Evolutionary conservation across 192 early-diverging fungal genomes (phyloP).

Genomic region (Coemansia sp.): DNA sequence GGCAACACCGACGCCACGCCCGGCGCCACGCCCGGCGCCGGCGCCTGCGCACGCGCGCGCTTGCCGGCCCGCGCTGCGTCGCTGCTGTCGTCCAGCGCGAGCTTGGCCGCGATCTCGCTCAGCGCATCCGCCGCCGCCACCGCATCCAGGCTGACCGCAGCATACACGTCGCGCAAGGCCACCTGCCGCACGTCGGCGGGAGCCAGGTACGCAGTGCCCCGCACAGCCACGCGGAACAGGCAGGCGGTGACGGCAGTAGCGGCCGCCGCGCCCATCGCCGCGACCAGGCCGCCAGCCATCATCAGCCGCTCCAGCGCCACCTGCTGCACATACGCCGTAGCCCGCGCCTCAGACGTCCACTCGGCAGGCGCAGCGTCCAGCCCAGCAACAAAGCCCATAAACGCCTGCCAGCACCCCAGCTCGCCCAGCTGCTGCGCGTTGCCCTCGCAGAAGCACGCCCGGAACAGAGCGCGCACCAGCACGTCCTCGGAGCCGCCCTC

Average conservation of each 20-base stretch:
- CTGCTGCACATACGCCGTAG: constrained; percentile 41
- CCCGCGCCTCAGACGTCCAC: constrained; percentile 12
- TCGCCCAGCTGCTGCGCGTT: constrained; percentile 17
- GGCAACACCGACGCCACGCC: constrained; percentile 44
- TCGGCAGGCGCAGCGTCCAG: constrained; percentile 1
- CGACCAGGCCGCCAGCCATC: constrained; percentile 16
- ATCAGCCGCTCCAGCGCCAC: constrained; percentile 38
- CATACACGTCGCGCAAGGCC: constrained; percentile 36
- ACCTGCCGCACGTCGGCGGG: constrained; percentile 12
- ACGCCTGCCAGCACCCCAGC: constrained; percentile 21
- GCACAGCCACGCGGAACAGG: constrained; percentile 26
- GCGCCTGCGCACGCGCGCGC: constrained; percentile 19
- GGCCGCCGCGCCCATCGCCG: constrained; percentile 17
- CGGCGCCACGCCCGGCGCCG: constrained; percentile 22
- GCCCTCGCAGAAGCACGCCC: constrained; percentile 26
- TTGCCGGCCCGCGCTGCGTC: constrained; percentile 32
- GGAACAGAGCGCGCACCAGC: constrained; percentile 33
- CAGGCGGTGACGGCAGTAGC: constrained; percentile 21
- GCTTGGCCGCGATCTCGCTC: constrained; percentile 19
- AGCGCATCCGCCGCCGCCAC: constrained; percentile 30
- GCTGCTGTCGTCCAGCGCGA: constrained; percentile 12
- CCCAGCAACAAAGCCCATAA: constrained; percentile 28
- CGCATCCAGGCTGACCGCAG: constrained; percentile 31
- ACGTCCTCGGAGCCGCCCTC: constrained; percentile 21
- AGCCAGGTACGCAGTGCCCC: constrained; percentile 26